Evolutionary conservation across 805 yeast genomes (phyloP), one percentile per base, ranked within the genome.

Genomic region (Starmerella ratchasimensis): DNA sequence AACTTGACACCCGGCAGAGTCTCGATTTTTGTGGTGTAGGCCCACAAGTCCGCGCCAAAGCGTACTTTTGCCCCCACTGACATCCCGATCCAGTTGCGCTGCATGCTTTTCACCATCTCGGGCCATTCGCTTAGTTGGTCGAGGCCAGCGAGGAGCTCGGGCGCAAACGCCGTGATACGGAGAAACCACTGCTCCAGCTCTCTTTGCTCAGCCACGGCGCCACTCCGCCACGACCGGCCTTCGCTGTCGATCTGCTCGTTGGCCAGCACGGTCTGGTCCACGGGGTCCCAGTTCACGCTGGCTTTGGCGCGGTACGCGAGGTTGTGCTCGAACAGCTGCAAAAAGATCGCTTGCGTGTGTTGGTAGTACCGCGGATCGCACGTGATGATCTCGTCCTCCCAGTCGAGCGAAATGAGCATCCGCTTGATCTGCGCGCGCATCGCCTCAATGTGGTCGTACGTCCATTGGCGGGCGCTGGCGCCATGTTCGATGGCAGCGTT

Each of bases 241-340:
- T 81, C 71, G 2, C 76, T 57, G 56, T 90, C 98, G 3, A 90
- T 96, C 58, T 90, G 98, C 59, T 90, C 98, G 55, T 80, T 90
- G 2, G 98, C 98, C 42, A 90, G 64, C 1, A 90, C 98, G 0
- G 98, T 90, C 46, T 78, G 71, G 51, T 90, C 98, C 0, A 90
- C 72, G 0, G 98, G 98, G 58, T 90, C 98, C 98, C 98, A 90
- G 54, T 90, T 90, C 42, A 90, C 90, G 49, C 77, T 84, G 0
- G 95, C 93, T 33, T 75, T 74, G 33, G 77, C 76, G 46, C 86
- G 68, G 52, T 90, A 88, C 0, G 96, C 97, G 34, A 82, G 60
- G 0, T 93, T 93, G 33, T 75, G 66, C 49, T 83, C 72, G 56
- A 68, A 72, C 38, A 90, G 54, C 53, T 80, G 63, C 20, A 82